Conservation (phyloP, 306 rosid species). For the Rosa multiflora region DNA sequence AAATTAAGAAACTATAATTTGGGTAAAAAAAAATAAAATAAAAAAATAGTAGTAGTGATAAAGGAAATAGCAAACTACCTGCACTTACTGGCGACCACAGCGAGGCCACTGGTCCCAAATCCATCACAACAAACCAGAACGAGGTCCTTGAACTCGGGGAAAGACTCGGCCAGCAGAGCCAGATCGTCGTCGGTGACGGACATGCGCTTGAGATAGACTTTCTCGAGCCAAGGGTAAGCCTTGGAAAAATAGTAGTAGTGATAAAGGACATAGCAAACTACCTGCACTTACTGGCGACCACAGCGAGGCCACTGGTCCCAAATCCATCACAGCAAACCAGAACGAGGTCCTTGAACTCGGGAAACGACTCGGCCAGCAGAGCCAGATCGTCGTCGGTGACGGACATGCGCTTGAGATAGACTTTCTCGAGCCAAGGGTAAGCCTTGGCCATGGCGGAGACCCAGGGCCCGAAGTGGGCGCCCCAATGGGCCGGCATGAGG, state of each 20-base stretch:
- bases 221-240: slow-evolving; percentile 86
- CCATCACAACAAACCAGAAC: slow-evolving; percentile 78
- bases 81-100: slow-evolving; percentile 59
- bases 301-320: slow-evolving; percentile 68
- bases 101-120: slow-evolving; percentile 71
- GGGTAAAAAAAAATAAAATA: neutral
- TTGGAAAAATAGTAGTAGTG: slow-evolving; percentile 23
- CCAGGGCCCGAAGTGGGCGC: slow-evolving; percentile 83
- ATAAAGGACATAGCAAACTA: slow-evolving; percentile 11
- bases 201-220: slow-evolving; percentile 81
- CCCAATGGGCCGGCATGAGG: slow-evolving; percentile 80
- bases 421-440: slow-evolving; percentile 82
- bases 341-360: slow-evolving; percentile 63
- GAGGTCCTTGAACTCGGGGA: slow-evolving; percentile 64
- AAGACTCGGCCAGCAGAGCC: slow-evolving; percentile 44
- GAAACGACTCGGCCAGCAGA: slow-evolving; percentile 46
- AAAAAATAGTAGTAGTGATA: neutral
- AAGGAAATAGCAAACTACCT: slow-evolving; percentile 37
- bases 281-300: slow-evolving; percentile 68
- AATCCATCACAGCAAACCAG: slow-evolving; percentile 84
- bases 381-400: slow-evolving; percentile 63
- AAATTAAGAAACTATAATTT: too few species aligned
- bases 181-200: slow-evolving; percentile 64
- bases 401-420: slow-evolving; percentile 77
- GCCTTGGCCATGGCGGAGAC: slow-evolving; percentile 49